Base-by-base conservation (phyloP, 345 rosid genomes). In the Moringa oleifera region DNA sequence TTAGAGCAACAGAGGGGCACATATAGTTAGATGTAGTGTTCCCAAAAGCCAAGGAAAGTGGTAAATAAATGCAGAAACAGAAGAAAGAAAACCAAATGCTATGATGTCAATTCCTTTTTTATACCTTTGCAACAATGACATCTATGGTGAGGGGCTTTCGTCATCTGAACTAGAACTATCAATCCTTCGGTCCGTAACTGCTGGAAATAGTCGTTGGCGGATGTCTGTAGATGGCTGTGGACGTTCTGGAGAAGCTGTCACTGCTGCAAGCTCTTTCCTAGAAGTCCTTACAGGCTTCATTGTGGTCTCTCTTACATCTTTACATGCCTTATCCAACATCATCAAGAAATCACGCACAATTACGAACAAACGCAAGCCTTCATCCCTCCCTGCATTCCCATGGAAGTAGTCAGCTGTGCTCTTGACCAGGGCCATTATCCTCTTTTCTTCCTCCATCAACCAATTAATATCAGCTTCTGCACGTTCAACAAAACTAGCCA, bases 361-460 rank as follows among this genome's bases (percentile, higher is more conserved):
- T n/a, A 70, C 74, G 53, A 92, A 92, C 73, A 92, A 73, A 36
- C 95, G 86, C 41, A 85, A 49, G n/a, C 98, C 98, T 79, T 89
- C 98, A 28, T 81, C 80, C 59, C 73, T 87, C 0, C 85, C 85
- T 0, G 95, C 71, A 12, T 75, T 71, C 22, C 97, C 97, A 51
- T 89, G 95, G 68, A 92, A 92, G 60, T 87, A 92, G 64, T 90
- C 95, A 10, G 81, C 98, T 15, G 88, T 75, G 76, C 80, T 83
- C 83, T 84, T 83, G 25, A 87, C 84, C 37, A 83, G 67, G 0
- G 75, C 75, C 82, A 78, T 82, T 67, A 87, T 85, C 71, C 94
- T 82, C 77, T 71, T 70, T 67, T 89, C 95, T 77, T 87, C 96
- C 65, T 63, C 79, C 54, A 69, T 58, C 19, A 92, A 59, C 74